Percentiles rank a stretch among this genome's conserved stretches.
Evolutionary conservation across 1,284 basidiomycete genomes (phyloP).

Genomic region (Marasmius fiardii): DNA sequence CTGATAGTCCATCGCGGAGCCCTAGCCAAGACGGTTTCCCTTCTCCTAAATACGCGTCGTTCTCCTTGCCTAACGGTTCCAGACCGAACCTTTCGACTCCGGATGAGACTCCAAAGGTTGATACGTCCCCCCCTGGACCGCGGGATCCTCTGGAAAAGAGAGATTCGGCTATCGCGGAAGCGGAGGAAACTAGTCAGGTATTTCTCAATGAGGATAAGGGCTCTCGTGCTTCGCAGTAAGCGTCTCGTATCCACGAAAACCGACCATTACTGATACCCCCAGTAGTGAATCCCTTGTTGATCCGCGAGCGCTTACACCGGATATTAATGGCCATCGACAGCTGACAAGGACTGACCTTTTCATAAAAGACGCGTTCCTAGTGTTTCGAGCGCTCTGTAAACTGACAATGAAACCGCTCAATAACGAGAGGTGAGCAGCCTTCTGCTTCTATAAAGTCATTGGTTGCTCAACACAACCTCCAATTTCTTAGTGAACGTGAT

Average conservation of each 20-base stretch:
- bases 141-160: neutral
- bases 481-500: constrained; percentile 75
- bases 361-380: constrained; percentile 94
- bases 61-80: constrained; percentile 8
- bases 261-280: neutral
- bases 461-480: constrained; percentile 10
- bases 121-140: neutral
- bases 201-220: neutral
- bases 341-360: constrained; percentile 75
- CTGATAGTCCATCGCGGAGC: constrained; percentile 6
- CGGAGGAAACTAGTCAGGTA: neutral
- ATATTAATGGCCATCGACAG: constrained; percentile 5
- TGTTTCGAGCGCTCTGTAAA: constrained; percentile 94
- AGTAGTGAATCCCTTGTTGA: neutral
- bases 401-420: constrained; percentile 97
- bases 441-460: neutral
- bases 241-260: neutral
- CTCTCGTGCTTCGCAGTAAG: neutral
- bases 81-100: neutral
- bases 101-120: constrained; percentile 1
- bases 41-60: constrained; percentile 16
- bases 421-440: constrained; percentile 72
- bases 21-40: constrained; percentile 16
- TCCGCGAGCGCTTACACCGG: neutral
- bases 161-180: neutral